A percentile compares a stretch with the other conserved stretches of the same genome.
Evolutionary conservation across 2,329 filamentous ascomycete genomes (phyloP).

Genomic region (Nemania diffusa): DNA sequence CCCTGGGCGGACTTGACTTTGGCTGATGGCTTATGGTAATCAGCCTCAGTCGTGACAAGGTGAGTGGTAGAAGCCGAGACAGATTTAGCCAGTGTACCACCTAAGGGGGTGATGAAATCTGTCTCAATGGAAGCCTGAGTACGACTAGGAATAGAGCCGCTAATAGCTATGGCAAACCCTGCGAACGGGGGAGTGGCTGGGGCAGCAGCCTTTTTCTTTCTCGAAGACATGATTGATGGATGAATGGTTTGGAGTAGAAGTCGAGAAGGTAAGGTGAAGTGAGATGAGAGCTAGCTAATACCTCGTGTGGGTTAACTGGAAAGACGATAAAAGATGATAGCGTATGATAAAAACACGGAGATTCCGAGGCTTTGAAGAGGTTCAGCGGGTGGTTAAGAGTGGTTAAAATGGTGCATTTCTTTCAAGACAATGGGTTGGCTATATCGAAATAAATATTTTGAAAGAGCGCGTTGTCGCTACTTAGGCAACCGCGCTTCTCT

Average conservation of each 20-base stretch:
- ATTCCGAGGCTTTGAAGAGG: background rate
- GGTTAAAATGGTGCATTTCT: background rate
- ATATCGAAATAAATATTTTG: conserved; percentile 37
- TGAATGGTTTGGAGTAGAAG: background rate
- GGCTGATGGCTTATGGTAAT: conserved; percentile 59
- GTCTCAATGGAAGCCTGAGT: conserved; percentile 62
- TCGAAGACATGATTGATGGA: conserved; percentile 39
- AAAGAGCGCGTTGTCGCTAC: conserved; percentile 27
- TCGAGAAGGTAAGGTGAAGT: background rate
- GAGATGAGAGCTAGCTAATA: background rate
- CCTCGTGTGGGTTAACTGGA: background rate
- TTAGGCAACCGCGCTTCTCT: conserved; percentile 34
- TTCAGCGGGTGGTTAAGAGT: background rate
- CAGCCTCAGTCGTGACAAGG: conserved; percentile 65
- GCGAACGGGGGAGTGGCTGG: conserved; percentile 53
- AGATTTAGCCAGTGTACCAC: conserved; percentile 59
- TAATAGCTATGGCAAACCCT: conserved; percentile 64
- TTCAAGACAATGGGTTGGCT: background rate
- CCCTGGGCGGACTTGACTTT: conserved; percentile 63
- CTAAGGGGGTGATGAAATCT: conserved; percentile 58
- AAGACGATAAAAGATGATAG: background rate
- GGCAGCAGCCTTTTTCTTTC: conserved; percentile 36
- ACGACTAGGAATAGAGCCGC: conserved; percentile 66
- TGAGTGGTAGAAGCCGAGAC: conserved; percentile 65
- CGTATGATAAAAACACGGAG: background rate